phyloP scores from a whole-genome alignment of 495 filamentous ascomycete genomes.

The Talaromyces stipitatus region DNA sequence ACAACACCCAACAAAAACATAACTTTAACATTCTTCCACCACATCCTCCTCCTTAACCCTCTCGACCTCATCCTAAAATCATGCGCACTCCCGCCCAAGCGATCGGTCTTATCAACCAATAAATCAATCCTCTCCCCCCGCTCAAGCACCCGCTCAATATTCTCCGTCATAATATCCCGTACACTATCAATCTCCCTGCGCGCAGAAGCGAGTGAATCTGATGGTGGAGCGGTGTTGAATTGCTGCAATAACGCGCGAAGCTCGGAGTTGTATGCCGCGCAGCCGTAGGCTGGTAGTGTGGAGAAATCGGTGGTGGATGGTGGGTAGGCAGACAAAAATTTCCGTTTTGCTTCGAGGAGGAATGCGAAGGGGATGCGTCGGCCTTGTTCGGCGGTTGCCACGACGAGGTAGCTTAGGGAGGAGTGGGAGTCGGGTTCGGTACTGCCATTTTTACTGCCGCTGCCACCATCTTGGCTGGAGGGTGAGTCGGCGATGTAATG shows the following conservation, averaged over 20 bases:
- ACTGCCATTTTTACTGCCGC: slow-evolving; percentile 5
- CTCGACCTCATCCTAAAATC: slow-evolving; percentile 84
- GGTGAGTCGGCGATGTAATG: slow-evolving; percentile 90
- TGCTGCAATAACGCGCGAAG: slow-evolving; percentile 74
- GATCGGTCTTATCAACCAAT: slow-evolving; percentile 94
- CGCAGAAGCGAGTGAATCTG: slow-evolving; percentile 79
- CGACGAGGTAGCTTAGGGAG: slow-evolving; percentile 78
- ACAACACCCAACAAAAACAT: slow-evolving; percentile 83
- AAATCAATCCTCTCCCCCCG: slow-evolving; percentile 91
- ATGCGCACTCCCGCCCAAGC: slow-evolving; percentile 73
- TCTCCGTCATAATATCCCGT: slow-evolving; percentile 94
- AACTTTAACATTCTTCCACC: slow-evolving; percentile 98
- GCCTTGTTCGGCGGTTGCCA: slow-evolving; percentile 67
- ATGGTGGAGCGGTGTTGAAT: slow-evolving; percentile 70
- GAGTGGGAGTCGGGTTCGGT: slow-evolving; percentile 44
- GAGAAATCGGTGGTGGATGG: slow-evolving; percentile 65
- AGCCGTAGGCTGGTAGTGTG: slow-evolving; percentile 79
- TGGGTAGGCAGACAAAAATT: slow-evolving; percentile 69
- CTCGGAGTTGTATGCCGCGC: slow-evolving; percentile 73
- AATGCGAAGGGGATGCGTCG: slow-evolving; percentile 89
- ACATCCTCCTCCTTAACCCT: slow-evolving; percentile 86
- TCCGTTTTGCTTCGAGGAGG: slow-evolving; percentile 83
- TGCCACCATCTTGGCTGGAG: slow-evolving; percentile 35
- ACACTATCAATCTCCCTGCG: slow-evolving; percentile 89
- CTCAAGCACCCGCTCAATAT: slow-evolving; percentile 94